These are phyloP conservation scores for Juncus inflexus DNA, from an alignment of 176 grass and related monocot species.

Conservation along the genomic window DNA sequence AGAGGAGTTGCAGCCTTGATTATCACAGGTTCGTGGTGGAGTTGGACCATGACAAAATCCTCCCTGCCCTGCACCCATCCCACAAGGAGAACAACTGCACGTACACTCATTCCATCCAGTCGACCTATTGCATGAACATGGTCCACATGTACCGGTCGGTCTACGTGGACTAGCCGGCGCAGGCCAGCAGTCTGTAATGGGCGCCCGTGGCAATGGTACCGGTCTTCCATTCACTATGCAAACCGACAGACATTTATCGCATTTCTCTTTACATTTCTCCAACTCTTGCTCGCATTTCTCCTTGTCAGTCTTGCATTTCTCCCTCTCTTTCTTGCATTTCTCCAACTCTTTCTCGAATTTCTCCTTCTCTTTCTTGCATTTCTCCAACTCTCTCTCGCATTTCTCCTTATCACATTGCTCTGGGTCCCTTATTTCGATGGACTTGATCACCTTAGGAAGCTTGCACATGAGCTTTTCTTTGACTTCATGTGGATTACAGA, in stretches of 20 bases:
- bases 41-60: background rate
- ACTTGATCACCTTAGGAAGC: constrained; percentile 2
- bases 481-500: constrained; percentile 9
- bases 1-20: too few species aligned
- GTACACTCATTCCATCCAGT: too few species aligned
- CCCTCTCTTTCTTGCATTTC: too few species aligned
- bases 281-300: too few species aligned
- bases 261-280: too few species aligned
- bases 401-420: background rate
- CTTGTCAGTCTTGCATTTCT: too few species aligned
- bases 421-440: background rate
- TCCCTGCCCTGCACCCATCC: background rate
- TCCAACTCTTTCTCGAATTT: too few species aligned
- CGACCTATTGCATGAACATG: background rate
- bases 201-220: background rate
- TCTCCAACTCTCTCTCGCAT: too few species aligned
- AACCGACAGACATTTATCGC: too few species aligned
- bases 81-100: background rate
- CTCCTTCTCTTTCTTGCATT: too few species aligned
- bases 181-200: background rate
- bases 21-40: background rate
- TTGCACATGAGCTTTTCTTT: constrained; percentile 23
- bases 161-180: background rate
- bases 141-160: background rate
- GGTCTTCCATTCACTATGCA: background rate